Conservation (phyloP, 139 green algal genomes). For the Chlorella sp. region DNA sequence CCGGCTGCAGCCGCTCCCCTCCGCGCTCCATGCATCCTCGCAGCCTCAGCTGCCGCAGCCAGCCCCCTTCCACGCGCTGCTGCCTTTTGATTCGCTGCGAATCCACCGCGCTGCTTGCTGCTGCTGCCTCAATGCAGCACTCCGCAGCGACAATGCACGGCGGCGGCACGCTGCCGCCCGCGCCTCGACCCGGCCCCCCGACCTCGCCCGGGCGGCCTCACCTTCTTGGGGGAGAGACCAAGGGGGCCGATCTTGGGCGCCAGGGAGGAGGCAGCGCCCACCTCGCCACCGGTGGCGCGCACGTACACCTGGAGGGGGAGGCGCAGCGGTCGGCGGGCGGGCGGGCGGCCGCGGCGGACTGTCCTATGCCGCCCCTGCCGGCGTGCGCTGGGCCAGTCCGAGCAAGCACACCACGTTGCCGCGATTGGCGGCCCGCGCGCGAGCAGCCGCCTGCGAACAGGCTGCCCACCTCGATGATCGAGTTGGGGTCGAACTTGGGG, state of each 20-base stretch:
- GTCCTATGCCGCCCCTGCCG: no score
- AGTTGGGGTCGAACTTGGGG: slow-evolving; percentile 95
- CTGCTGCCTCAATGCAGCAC: no score
- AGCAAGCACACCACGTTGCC: neutral
- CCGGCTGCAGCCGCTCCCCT: neutral
- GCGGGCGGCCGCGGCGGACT: neutral
- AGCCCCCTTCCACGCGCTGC: neutral
- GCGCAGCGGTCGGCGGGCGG: neutral
- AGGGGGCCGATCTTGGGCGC: slow-evolving; percentile 99
- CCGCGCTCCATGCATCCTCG: no score
- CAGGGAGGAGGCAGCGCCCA: slow-evolving; percentile 97
- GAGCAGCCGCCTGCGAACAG: neutral
- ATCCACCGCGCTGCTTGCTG: no score
- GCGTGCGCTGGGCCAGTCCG: neutral
- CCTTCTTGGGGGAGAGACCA: slow-evolving; percentile 99
- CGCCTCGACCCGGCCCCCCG: no score
- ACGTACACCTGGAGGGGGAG: slow-evolving; percentile 93
- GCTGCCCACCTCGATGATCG: slow-evolving; percentile 52
- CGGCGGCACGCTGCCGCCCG: slow-evolving; percentile 50
- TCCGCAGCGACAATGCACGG: no score
- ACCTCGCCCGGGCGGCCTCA: slow-evolving; percentile 64
- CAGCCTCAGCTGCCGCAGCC: neutral
- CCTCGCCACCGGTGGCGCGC: slow-evolving; percentile 96
- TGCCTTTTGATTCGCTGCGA: neutral
- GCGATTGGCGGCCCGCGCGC: no score